Base-by-base conservation (phyloP, 2,329 filamentous ascomycete species). In the Microsporum audouinii region DNA sequence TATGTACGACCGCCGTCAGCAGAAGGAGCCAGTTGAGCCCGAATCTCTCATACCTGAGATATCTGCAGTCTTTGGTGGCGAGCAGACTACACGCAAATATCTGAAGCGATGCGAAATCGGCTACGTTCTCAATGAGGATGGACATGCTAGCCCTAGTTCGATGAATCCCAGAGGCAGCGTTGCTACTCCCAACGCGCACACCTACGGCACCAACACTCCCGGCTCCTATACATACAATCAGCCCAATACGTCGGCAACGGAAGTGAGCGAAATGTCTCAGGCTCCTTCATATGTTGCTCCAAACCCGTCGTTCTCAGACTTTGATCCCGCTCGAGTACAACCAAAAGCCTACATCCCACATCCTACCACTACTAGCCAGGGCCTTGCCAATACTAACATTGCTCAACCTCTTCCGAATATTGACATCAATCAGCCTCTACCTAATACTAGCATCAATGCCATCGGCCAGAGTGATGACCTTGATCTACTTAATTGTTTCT, bases 31-130 rank as follows among this genome's bases (percentile, higher is more conserved):
- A 8, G 59, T 65, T 57, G 68, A 66, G 6, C 61, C 65, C 2
- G 65, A 66, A 36, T 60, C 63, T 3, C 60, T 69, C 8, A 64
- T 68, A 1, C 64, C 65, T 4, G 66, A 67, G 47, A 68, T 69
- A 34, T 64, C 67, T 17, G 61, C 60, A 7, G 66, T 69, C 8
- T 67, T 69, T 61, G 68, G 68, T 29, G 68, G 68, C 36, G 68
- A 69, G 55, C 66, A 67, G 59, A 63, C 66, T 31, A 67, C 67
- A 14, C 62, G 67, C 33, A 68, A 64, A 23, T 69, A 68, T 60
- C 53, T 69, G 57, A 75, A 67, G 31, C 62, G 64, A 17, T 65
- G 64, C 31, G 64, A 65, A 34, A 65, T 65, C 27, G 61, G 64
- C 36, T 65, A 65, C 38, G 60, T 65, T 12, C 59, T 65, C 0